Base-by-base conservation (phyloP, 148 eudicot genomes). In the Linanthus parryae region DNA sequence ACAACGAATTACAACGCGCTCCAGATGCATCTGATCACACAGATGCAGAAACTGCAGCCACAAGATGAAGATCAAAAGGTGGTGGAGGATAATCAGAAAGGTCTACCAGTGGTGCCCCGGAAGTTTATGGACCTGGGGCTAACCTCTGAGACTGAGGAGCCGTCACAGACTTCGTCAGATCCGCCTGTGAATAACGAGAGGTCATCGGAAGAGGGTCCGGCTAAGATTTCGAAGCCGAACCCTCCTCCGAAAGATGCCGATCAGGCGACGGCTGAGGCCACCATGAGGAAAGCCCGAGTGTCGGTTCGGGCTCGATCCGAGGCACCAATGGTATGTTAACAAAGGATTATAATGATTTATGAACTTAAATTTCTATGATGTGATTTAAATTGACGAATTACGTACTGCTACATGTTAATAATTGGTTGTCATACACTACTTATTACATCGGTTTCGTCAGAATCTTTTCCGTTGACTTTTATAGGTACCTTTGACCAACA, bases 41-140 rank as follows among this genome's bases (percentile, higher is more conserved):
- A 67, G 17, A 72, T 70, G 81, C 81, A 81, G 16, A 71, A 77
- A 17, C 69, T 65, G 18, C 65, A 71, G 11, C 52, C 29, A 28
- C 21, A 16, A n/a, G 21, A 5, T 14, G 20, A 29, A 50, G 24
- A 15, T 23, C 46, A 25, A 25, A 25, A 54, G 5, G 47, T 6
- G 3, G 41, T 11, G 7, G 17, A 44, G 1, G 45, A 30, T 4
- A 39, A 59, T n/a, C 39, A 26, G 18, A 19, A 2, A 29, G 9
- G 13, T 3, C 59, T 54, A 29, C 48, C 31, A 10, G 33, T 46
- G 19, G 70, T 59, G 44, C 77, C 87, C 0, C 76, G 80, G 29
- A 70, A 74, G 36, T 70, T 82, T 49, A 66, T 71, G 70, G 80
- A 76, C 59, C 72, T 71, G 16, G 82, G 74, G 10, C 17, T 71